A percentile compares a stretch with the other conserved stretches of the same genome.
Conservation (phyloP, 2,329 filamentous ascomycete species). For the Pezicula radicicola region DNA sequence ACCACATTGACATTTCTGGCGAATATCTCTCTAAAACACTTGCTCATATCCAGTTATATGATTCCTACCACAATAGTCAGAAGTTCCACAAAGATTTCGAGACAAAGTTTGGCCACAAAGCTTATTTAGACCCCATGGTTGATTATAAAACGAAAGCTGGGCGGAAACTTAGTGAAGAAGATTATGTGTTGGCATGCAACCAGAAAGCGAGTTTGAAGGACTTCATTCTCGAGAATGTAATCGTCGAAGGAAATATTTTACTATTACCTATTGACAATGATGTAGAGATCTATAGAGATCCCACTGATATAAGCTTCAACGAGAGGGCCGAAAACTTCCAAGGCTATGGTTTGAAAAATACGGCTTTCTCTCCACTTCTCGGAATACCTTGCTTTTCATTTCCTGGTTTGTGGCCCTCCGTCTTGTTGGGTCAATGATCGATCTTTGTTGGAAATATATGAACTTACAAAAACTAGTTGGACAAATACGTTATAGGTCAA, state of each 20-base stretch:
- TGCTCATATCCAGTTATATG: conserved; percentile 13
- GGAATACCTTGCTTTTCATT: not conserved
- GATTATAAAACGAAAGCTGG: conserved; percentile 6
- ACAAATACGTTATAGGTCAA: conserved; percentile 11
- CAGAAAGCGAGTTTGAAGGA: not conserved
- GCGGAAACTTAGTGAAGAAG: not conserved
- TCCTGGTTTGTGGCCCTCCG: conserved; percentile 8
- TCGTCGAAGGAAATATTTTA: no score
- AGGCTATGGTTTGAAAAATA: no score
- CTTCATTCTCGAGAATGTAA: not conserved
- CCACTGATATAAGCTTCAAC: no score
- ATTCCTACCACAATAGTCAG: conserved; percentile 11
- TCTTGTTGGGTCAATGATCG: no score
- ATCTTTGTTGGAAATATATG: not conserved
- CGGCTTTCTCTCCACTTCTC: not conserved
- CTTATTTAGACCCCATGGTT: conserved; percentile 10
- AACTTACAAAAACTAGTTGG: conserved; percentile 7
- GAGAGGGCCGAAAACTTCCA: no score
- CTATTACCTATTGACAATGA: no score
- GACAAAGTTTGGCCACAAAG: conserved; percentile 2
- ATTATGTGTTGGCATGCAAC: not conserved
- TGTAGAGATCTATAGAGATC: no score
- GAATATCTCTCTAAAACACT: conserved; percentile 10
- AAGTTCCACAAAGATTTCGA: conserved; percentile 7
- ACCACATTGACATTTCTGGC: not conserved